Evolutionary conservation across 148 eudicot genomes (phyloP).

Genomic region (Amaranthus palmeri): DNA sequence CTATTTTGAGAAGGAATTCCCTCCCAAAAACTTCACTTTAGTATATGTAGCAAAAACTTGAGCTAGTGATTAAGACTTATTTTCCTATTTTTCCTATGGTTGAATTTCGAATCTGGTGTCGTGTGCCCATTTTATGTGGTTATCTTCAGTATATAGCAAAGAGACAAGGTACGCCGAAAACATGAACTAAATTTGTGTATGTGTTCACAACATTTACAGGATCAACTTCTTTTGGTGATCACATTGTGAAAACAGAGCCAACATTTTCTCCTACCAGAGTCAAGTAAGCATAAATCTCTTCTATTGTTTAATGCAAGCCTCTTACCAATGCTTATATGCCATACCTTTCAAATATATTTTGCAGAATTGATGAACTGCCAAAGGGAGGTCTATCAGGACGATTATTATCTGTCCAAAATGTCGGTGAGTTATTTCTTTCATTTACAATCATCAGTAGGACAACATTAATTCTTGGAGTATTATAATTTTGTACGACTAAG

Average conservation of each 20-base stretch:
- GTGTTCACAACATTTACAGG: slow-evolving; percentile 28
- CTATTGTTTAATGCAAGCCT: slow-evolving; percentile 7
- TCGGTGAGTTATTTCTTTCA: slow-evolving; percentile 30
- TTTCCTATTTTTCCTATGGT: background rate
- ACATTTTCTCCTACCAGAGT: slow-evolving; percentile 53
- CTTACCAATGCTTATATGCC: slow-evolving; percentile 14
- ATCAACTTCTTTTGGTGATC: slow-evolving; percentile 39
- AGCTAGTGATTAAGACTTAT: background rate
- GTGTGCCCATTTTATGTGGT: background rate
- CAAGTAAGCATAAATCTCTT: slow-evolving; percentile 34
- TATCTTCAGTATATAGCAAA: background rate
- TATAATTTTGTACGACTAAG: background rate
- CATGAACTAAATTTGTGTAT: background rate
- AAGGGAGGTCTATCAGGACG: slow-evolving; percentile 51
- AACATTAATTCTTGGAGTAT: background rate
- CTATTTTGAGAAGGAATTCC: background rate
- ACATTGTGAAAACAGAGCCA: slow-evolving; percentile 45
- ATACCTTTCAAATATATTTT: slow-evolving; percentile 12
- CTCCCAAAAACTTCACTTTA: background rate
- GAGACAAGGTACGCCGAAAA: background rate
- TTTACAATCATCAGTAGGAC: background rate
- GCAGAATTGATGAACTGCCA: slow-evolving; percentile 45
- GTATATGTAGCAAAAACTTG: background rate
- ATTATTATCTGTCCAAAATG: slow-evolving; percentile 33
- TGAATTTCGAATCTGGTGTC: background rate